Base-by-base conservation (phyloP, 2,329 filamentous ascomycete species). In the Aspergillus intermedius region DNA sequence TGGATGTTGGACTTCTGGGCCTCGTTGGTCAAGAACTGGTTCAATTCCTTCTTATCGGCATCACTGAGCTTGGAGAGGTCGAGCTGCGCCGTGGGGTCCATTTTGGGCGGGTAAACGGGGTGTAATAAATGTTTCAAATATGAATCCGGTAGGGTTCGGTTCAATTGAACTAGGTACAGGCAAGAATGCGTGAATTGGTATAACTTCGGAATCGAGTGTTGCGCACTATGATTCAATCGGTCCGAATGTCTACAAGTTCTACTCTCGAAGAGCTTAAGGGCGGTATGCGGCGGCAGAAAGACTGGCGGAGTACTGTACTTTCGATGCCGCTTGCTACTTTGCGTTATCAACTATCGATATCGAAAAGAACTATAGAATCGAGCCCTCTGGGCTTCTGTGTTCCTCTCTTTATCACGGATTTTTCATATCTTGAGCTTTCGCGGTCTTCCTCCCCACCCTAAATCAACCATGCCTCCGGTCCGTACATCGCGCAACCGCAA, bases 41-140 rank as follows among this genome's bases (percentile, higher is more conserved):
- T 87, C 40, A 98, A 80, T 72, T 97, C 90, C 56, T 82, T 77
- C 79, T 90, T 93, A 73, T 96, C 90, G 64, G 81, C 80, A 52
- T 88, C 84, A 62, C 81, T 86, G 66, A 96, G 84, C 71, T 83
- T 83, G 62, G 82, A 80, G 57, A 91, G 74, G 64, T 91, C 87
- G 62, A 83, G 45, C 48, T 70, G 65, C 15, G 61, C 48, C 46
- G 65, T 61, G 40, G 56, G 49, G 47, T 72, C 69, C 69, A 72
- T 72, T 49, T 44, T 62, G 53, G 13, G 41, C 34, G 42, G 32
- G 21, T 46, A 41, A 21, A 42, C 19, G 30, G 22, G 21, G 10
- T 28, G 30, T 28, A 12, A 41, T 41, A 19, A 19, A 19, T 23
- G 39, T 22, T 9, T 22, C 19, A 8, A 21, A 41, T 21, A n/a